Evolutionary conservation across 1,139 yeast genomes (phyloP).

Genomic region (Fermentozyma sake): DNA sequence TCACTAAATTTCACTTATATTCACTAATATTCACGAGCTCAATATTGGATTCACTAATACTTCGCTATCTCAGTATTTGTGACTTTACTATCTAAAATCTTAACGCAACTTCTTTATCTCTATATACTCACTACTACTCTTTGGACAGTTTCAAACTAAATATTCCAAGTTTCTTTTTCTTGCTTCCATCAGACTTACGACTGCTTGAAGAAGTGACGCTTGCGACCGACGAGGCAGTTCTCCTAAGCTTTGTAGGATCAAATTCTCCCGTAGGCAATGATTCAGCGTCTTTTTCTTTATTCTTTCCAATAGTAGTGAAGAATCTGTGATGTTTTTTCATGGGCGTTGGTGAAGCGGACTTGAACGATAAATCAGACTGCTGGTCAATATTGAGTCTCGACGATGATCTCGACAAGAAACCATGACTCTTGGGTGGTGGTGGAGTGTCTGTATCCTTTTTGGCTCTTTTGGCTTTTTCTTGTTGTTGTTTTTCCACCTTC

Average conservation of each 20-base stretch:
- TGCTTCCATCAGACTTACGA: too few species aligned
- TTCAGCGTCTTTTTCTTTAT: neutral
- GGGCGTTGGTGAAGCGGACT: conserved; percentile 6
- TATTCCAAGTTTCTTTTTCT: too few species aligned
- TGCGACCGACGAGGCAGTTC: conserved; percentile 2
- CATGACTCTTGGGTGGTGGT: neutral
- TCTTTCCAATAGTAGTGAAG: conserved; percentile 4
- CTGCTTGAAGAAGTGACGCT: conserved; percentile 9
- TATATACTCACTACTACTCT: too few species aligned
- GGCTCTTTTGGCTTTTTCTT: conserved; percentile 11
- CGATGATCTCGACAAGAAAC: conserved; percentile 6
- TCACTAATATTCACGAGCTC: too few species aligned
- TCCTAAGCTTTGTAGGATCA: too few species aligned
- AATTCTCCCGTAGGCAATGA: conserved; percentile 10
- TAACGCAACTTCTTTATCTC: too few species aligned
- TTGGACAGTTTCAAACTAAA: too few species aligned
- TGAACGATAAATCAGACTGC: too few species aligned
- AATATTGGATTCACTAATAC: too few species aligned
- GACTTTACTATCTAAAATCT: too few species aligned
- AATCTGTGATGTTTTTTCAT: conserved; percentile 14
- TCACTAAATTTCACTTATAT: too few species aligned
- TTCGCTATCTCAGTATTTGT: too few species aligned
- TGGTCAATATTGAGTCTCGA: conserved; percentile 7
- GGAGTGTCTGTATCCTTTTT: conserved; percentile 4
- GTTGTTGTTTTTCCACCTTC: conserved; percentile 13